Percentiles rank a stretch among this genome's conserved stretches.
These are phyloP conservation scores for Nannochloropsis oceanica DNA, from an alignment of 108 stramenopile species.

Conservation along the genomic window DNA sequence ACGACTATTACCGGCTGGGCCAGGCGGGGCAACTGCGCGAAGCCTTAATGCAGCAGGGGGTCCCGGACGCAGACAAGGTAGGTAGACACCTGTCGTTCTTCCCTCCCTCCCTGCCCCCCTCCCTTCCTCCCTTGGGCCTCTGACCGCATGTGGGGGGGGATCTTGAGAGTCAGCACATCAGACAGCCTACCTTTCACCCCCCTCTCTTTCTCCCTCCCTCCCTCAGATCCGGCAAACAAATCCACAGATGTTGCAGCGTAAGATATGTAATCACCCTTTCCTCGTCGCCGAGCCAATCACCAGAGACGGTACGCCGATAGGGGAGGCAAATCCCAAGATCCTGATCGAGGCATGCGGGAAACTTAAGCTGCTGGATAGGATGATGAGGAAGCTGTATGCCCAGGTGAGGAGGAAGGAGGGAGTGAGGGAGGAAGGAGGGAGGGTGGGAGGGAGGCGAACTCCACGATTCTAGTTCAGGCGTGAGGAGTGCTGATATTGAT, in stretches of 20 bases:
- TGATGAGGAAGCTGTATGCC: conserved; percentile 65
- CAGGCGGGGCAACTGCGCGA: conserved; percentile 47
- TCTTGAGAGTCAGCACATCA: background rate
- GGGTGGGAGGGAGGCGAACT: background rate
- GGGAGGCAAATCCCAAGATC: conserved; percentile 70
- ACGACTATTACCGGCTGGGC: conserved; percentile 56
- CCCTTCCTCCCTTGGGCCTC: too few relatives aligned
- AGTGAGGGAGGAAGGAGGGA: background rate
- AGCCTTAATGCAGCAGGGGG: background rate
- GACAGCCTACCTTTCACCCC: background rate
- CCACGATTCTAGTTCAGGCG: too few relatives aligned
- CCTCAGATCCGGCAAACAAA: conserved; percentile 62
- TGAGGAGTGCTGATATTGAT: too few relatives aligned
- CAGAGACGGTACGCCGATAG: conserved; percentile 55
- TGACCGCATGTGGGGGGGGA: too few relatives aligned
- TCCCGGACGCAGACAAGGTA: background rate
- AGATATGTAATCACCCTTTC: conserved; percentile 90
- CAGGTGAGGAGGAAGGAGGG: conserved; percentile 57
- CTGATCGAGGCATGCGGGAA: conserved; percentile 69
- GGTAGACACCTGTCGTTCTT: conserved; percentile 41
- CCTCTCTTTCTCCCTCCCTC: conserved; percentile 48
- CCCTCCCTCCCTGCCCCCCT: background rate
- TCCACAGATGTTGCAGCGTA: conserved; percentile 84
- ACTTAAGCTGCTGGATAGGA: conserved; percentile 67
- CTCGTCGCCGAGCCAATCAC: conserved; percentile 65